Evolutionary conservation across 768 basidiomycete genomes (phyloP).

Genomic region (Tubosaeta sp.): DNA sequence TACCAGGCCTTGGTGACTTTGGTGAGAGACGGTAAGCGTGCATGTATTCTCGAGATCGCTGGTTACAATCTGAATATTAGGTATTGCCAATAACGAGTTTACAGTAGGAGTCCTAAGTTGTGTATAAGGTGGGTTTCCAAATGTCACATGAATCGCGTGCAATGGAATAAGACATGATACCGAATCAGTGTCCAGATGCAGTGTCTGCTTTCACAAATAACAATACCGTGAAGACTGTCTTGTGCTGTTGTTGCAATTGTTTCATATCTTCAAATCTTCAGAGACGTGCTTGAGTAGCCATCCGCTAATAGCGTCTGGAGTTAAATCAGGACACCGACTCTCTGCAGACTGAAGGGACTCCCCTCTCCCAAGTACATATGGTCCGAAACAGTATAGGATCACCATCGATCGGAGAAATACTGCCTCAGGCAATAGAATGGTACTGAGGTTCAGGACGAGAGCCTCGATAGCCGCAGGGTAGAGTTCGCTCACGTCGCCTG

Average conservation of each 20-base stretch:
- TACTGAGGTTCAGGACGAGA: conserved; percentile 8
- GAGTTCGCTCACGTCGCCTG: conserved; percentile 16
- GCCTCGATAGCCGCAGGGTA: conserved; percentile 10
- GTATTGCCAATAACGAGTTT: conserved; percentile 19
- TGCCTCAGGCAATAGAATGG: conserved; percentile 8
- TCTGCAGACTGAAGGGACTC: not conserved
- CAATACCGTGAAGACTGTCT: not conserved
- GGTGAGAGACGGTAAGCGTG: conserved; percentile 73
- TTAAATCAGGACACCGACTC: not conserved
- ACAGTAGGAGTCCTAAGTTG: not conserved
- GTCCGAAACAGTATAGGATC: conserved; percentile 12
- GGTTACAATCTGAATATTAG: conserved; percentile 2
- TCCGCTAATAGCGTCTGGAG: conserved; percentile 10
- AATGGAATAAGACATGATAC: not conserved
- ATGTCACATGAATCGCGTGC: not conserved
- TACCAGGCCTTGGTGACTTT: conserved; percentile 96
- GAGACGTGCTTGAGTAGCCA: conserved; percentile 8
- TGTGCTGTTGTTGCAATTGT: not conserved
- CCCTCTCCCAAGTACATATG: conserved; percentile 13
- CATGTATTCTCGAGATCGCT: not conserved
- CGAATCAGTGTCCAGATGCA: not conserved
- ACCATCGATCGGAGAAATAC: conserved; percentile 10
- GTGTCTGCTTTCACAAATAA: not conserved
- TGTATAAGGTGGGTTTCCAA: not conserved
- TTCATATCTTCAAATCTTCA: not conserved